These are phyloP conservation scores for Trichoderma atrobrunneum DNA, from an alignment of 2,329 filamentous ascomycete species.

Conservation along the genomic window DNA sequence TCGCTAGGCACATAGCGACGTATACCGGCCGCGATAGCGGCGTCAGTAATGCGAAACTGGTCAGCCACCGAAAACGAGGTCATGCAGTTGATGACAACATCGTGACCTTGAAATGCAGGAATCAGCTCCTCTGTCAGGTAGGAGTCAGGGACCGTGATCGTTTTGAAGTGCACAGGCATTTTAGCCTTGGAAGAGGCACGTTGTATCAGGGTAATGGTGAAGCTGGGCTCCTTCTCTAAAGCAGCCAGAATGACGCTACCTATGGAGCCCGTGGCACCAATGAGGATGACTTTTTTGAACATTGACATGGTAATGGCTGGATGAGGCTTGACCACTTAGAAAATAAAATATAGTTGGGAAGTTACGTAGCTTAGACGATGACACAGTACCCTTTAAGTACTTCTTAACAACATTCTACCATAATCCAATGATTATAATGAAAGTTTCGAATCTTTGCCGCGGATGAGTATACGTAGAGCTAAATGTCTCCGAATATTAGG, in stretches of 20 bases:
- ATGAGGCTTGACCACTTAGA: not conserved
- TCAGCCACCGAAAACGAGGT: not conserved
- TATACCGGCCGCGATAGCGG: not conserved
- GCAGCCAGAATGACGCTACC: not conserved
- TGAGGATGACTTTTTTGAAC: not conserved
- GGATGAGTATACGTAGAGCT: not conserved
- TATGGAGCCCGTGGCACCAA: not conserved
- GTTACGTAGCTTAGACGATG: not conserved
- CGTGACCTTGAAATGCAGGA: not conserved
- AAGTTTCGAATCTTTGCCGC: not conserved
- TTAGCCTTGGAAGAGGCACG: not conserved
- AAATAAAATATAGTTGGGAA: not conserved
- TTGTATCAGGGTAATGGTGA: not conserved
- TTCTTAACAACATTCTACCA: not conserved
- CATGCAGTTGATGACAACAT: not conserved
- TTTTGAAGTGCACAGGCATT: not conserved
- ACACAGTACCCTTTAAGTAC: not conserved
- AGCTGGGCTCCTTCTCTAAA: not conserved
- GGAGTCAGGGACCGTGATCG: not conserved
- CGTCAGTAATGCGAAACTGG: not conserved
- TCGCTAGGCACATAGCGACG: not conserved
- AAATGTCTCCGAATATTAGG: not conserved
- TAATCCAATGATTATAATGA: not conserved
- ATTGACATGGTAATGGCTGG: not conserved
- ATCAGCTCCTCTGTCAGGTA: not conserved